A percentile compares a stretch with the other conserved stretches of the same genome.
Evolutionary conservation across 108 stramenopile genomes (phyloP).

Genomic region (Discostella stelligeroides): DNA sequence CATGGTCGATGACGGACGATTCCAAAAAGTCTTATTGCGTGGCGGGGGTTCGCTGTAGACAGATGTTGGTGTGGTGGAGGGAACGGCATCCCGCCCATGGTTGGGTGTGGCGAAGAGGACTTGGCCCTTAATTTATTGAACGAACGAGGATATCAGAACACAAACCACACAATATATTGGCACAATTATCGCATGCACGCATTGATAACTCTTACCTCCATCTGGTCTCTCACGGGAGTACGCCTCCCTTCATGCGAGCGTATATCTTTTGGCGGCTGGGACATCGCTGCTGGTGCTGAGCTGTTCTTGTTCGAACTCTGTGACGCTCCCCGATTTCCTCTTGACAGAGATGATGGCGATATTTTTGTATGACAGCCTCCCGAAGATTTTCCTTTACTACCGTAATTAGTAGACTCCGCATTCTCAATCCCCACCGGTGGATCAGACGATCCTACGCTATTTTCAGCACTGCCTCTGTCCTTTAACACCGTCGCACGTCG

Average conservation of each 20-base stretch:
- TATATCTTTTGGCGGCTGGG: constrained; percentile 17
- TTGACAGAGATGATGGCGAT: neutral
- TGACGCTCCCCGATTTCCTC: constrained; percentile 8
- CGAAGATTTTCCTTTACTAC: neutral
- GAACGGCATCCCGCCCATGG: constrained; percentile 15
- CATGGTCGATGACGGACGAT: constrained; percentile 6
- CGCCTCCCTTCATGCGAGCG: too few species aligned
- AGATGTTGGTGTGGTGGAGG: constrained; percentile 36
- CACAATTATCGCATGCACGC: too few species aligned
- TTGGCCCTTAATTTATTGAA: constrained; percentile 19
- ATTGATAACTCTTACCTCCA: constrained; percentile 34
- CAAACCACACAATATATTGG: too few species aligned
- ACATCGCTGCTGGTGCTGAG: neutral
- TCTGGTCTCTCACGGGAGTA: constrained; percentile 38
- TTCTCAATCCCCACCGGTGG: constrained; percentile 3
- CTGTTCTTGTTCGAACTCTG: neutral
- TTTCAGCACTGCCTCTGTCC: constrained; percentile 47
- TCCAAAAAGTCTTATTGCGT: neutral
- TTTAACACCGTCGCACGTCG: constrained; percentile 20
- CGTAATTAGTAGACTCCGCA: neutral
- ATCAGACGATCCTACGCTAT: constrained; percentile 33
- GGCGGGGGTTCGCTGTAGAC: constrained; percentile 33
- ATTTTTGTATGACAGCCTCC: constrained; percentile 1
- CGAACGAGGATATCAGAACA: too few species aligned
- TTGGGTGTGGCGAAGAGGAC: constrained; percentile 34